A percentile compares a stretch with the other conserved stretches of the same genome.
Conservation (phyloP, 495 filamentous ascomycete genomes). For the Hyaloscypha bicolor region DNA sequence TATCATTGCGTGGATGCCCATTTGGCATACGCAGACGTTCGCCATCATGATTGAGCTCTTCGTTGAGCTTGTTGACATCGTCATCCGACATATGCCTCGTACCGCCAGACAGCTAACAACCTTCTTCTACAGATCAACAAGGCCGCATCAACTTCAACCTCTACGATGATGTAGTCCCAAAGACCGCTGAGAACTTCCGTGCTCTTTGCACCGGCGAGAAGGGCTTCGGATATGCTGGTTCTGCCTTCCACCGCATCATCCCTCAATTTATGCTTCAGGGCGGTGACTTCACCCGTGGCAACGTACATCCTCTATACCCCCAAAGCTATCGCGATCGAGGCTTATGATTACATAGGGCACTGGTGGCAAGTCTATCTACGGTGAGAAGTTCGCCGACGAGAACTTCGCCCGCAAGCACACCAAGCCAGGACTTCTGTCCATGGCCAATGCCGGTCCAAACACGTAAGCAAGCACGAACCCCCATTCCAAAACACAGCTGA, state of each 20-base stretch:
- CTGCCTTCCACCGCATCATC: conserved; percentile 86
- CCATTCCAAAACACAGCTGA: conserved; percentile 24
- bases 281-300: conserved; percentile 97
- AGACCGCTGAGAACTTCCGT: conserved; percentile 92
- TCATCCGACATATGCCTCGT: conserved; percentile 10
- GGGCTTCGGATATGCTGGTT: conserved; percentile 68
- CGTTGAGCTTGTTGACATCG: conserved; percentile 7
- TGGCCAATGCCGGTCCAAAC: conserved; percentile 94
- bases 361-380: conserved; percentile 86
- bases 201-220: conserved; percentile 92
- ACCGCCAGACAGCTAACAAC: conserved; percentile 27
- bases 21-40: neutral
- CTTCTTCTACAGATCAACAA: conserved; percentile 56
- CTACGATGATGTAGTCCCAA: conserved; percentile 84
- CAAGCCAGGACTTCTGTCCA: conserved; percentile 76
- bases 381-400: conserved; percentile 88
- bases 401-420: conserved; percentile 84
- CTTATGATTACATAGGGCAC: conserved; percentile 59
- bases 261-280: conserved; percentile 98
- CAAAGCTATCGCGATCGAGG: conserved; percentile 6
- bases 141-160: conserved; percentile 91
- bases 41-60: neutral
- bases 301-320: conserved; percentile 57
- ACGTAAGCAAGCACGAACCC: conserved; percentile 54
- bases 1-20: neutral